Evolutionary conservation across 2,329 filamentous ascomycete species (phyloP), one percentile per base, ranked within the genome.

Genomic region (Phialophora chinensis): DNA sequence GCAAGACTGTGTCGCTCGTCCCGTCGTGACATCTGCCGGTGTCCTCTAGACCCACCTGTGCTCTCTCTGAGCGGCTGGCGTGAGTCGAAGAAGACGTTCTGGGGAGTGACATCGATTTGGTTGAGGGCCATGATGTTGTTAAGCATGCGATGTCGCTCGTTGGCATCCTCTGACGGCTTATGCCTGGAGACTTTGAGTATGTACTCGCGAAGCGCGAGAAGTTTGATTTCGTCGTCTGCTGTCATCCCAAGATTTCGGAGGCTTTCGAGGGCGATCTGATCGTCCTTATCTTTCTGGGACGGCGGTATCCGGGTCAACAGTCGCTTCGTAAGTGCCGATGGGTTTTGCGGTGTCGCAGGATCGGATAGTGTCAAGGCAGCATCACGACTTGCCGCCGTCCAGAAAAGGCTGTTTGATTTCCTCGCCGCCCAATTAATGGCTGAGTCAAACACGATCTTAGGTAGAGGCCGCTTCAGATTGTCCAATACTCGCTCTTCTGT

Each of bases 21-120:
- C 75, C 82, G 65, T 66, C 76, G 68, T 47, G 66, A 49, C 35
- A 54, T 65, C 44, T 42, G 44, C 76, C 77, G 35, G 65, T 70
- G 62, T 76, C 73, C 33, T 42, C 42, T 53, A 74, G 72, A 61
- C 77, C 72, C 66, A 77, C 63, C 74, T 72, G 62, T 67, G 53
- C 59, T 73, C 73, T 42, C 71, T 68, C n/a, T 72, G 35, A 44
- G 75, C 71, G 53, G 66, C 71, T 71, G 69, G 71, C 62, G 86
- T 63, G 93, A 92, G 71, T 97, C 93, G 74, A 98, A 98, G 75
- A 98, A 90, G 1, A 99, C 90, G 0, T 92, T 98, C 75, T 97
- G 92, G 2, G 91, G 90, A 1, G 89, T 91, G 35, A 97, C 88
- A 12, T 89, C 88, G 60, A 96, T 81, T 49, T 88, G 88, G 69